Conservation (phyloP, 208 protist species). For the Herpetomonas tarakana region DNA sequence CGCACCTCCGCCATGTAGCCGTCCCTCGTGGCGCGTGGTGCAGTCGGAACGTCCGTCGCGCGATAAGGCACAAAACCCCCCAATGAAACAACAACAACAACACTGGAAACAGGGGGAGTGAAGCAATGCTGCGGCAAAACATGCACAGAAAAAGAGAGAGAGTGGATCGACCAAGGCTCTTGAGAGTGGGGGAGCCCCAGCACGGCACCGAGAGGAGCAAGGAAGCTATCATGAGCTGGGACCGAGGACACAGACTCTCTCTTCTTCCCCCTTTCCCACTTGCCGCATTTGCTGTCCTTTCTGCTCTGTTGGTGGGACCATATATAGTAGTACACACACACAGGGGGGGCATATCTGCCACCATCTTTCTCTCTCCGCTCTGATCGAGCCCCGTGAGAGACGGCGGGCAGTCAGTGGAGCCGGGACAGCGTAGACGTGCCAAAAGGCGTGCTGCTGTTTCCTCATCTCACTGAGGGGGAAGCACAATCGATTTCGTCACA, state of each 20-base stretch:
- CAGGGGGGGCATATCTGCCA: neutral
- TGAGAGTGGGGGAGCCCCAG: neutral
- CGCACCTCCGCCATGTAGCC: no score
- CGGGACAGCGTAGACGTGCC: no score
- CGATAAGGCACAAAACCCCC: no score
- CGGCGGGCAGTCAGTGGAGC: no score
- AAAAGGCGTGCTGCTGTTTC: no score
- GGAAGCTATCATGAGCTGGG: neutral
- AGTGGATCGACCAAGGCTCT: neutral
- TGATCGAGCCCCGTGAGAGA: no score
- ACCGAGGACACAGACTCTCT: neutral
- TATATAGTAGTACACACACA: neutral
- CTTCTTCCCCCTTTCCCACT: neutral
- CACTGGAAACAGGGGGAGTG: neutral
- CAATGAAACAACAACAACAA: conserved; percentile 1
- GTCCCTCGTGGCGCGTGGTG: no score
- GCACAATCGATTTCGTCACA: no score
- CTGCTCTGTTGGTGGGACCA: neutral
- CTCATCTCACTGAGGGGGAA: no score
- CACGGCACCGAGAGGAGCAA: neutral
- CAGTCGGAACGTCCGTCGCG: no score
- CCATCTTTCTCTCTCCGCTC: neutral
- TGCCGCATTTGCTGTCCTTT: neutral
- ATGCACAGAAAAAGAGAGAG: neutral
- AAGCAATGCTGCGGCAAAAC: neutral